These are phyloP conservation scores for Phalaenopsis equestris DNA, from an alignment of 106 monocot species.

Conservation along the genomic window DNA sequence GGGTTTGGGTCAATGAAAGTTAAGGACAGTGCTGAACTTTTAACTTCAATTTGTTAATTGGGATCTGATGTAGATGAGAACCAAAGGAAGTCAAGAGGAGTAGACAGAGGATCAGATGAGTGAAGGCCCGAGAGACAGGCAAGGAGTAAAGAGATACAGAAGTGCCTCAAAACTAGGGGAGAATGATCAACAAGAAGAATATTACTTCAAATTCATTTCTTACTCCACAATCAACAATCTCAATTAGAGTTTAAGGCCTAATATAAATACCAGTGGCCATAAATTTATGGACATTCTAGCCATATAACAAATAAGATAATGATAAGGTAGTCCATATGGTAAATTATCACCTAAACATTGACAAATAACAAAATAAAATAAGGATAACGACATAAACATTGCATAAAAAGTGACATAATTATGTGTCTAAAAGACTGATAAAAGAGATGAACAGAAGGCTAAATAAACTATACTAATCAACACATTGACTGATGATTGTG, in stretches of 20 bases:
- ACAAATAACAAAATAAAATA: too few relatives aligned
- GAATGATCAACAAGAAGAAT: background rate
- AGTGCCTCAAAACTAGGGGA: background rate
- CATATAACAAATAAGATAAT: background rate
- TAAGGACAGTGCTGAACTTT: background rate
- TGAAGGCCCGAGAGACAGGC: background rate
- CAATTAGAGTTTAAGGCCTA: background rate
- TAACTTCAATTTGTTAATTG: background rate
- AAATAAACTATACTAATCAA: background rate
- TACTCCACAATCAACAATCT: background rate
- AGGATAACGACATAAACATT: background rate
- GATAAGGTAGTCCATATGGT: background rate
- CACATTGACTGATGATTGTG: background rate
- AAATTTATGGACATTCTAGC: background rate
- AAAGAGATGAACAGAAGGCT: background rate
- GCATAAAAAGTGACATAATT: background rate
- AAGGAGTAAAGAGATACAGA: background rate
- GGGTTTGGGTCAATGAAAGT: background rate
- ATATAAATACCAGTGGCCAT: background rate
- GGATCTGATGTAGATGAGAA: background rate
- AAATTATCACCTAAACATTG: too few relatives aligned
- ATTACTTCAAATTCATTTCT: background rate
- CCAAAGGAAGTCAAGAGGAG: background rate
- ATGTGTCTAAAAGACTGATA: background rate
- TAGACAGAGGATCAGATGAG: background rate